These are phyloP conservation scores for Sugiyamaella marilandica DNA, from an alignment of 805 yeast genomes.

Conservation along the genomic window DNA sequence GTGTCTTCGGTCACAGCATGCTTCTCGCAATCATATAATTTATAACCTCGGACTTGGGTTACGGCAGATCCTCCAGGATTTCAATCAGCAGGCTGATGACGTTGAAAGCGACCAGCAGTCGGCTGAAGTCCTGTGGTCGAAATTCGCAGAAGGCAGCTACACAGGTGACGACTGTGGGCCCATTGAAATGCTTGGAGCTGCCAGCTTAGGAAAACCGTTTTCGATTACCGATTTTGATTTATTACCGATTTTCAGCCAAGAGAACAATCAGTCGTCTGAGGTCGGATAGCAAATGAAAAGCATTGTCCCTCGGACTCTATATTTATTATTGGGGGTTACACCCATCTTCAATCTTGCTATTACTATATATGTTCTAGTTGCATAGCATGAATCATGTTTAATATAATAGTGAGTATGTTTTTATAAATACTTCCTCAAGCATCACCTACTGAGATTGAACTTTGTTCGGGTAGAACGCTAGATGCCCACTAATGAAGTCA, in stretches of 20 bases:
- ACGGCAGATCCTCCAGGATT: background rate
- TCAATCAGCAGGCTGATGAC: background rate
- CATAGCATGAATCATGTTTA: too few relatives aligned
- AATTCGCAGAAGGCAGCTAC: background rate
- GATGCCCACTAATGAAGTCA: conserved; percentile 7
- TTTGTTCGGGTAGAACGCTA: conserved; percentile 13
- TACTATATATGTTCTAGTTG: too few relatives aligned
- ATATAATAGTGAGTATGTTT: too few relatives aligned
- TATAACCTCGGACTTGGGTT: background rate
- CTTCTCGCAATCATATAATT: background rate
- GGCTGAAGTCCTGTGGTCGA: background rate
- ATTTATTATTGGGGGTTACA: background rate
- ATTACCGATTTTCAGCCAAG: background rate
- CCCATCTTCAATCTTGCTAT: background rate
- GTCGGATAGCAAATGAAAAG: too few relatives aligned
- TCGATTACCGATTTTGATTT: background rate
- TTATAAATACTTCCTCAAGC: too few relatives aligned
- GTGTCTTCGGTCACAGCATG: background rate
- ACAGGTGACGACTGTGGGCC: background rate
- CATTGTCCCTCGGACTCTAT: background rate
- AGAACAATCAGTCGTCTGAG: background rate
- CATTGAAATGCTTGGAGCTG: background rate
- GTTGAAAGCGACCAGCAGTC: background rate
- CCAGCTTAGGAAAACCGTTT: background rate
- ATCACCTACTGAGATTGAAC: background rate